A percentile compares a stretch with the other conserved stretches of the same genome.
These are phyloP conservation scores for Nepenthes gracilis DNA, from an alignment of 148 eudicot species.

Conservation along the genomic window DNA sequence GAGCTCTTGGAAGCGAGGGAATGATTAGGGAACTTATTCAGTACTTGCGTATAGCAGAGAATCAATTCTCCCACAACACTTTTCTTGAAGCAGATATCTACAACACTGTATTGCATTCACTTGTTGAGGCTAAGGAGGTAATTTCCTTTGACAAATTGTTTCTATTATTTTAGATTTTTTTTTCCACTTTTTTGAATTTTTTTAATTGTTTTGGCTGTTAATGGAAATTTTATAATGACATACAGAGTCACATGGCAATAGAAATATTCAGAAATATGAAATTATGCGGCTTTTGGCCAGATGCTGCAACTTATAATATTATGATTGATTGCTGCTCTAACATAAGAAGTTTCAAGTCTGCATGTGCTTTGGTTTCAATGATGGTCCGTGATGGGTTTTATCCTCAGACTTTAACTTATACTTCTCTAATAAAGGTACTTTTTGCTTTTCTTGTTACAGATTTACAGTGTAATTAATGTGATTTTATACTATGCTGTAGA, in stretches of 20 bases:
- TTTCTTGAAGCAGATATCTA: conserved; percentile 28
- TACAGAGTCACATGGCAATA: conserved; percentile 52
- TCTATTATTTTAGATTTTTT: neutral
- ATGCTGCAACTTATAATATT: conserved; percentile 57
- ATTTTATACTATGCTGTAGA: neutral
- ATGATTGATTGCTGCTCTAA: conserved; percentile 80
- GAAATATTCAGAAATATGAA: conserved; percentile 57
- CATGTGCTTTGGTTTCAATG: conserved; percentile 50
- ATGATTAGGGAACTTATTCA: conserved; percentile 53
- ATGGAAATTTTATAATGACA: conserved; percentile 10
- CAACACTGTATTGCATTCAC: conserved; percentile 64
- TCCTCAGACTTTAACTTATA: conserved; percentile 39
- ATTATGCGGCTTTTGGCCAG: conserved; percentile 29
- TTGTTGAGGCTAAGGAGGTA: conserved; percentile 67
- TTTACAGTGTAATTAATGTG: neutral
- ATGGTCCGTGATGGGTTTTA: conserved; percentile 65
- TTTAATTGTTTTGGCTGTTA: conserved; percentile 1
- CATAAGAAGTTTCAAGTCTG: conserved; percentile 53
- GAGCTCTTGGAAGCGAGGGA: conserved; percentile 71
- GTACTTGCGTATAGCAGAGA: conserved; percentile 41
- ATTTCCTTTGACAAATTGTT: conserved; percentile 4
- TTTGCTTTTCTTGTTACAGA: neutral
- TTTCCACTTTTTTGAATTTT: neutral
- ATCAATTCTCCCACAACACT: conserved; percentile 12
- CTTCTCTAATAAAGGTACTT: conserved; percentile 61